phyloP scores from a whole-genome alignment of 2,329 filamentous ascomycete species.

The Fusarium sp. region DNA sequence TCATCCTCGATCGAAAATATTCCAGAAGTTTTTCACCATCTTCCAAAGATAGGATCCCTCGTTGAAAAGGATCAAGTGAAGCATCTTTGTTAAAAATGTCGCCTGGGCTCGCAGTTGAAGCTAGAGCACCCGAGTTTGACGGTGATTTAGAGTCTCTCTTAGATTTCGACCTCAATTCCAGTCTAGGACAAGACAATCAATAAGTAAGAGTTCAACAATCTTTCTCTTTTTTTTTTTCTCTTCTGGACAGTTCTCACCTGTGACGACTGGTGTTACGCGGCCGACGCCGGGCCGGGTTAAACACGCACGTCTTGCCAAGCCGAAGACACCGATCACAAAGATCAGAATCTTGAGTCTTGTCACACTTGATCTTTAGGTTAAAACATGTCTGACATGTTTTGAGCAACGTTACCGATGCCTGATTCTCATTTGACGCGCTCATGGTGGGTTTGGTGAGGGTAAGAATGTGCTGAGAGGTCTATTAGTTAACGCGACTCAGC shows the following conservation, averaged over 20 bases:
- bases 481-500: not conserved
- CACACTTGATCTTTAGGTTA: conserved; percentile 48
- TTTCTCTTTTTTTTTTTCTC: too few species aligned
- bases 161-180: not conserved
- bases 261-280: conserved; percentile 21
- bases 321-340: conserved; percentile 49
- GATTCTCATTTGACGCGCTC: conserved; percentile 1
- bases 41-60: conserved; percentile 27
- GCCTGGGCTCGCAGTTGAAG: not conserved
- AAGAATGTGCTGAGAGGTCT: not conserved
- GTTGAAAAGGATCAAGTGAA: conserved; percentile 40
- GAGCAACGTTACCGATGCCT: conserved; percentile 1
- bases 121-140: not conserved
- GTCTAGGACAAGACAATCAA: fast-evolving
- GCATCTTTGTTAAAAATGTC: conserved; percentile 14
- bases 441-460: conserved; percentile 5
- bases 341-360: conserved; percentile 47
- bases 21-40: conserved; percentile 30
- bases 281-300: conserved; percentile 45
- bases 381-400: conserved; percentile 52
- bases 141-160: conserved; percentile 25
- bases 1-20: conserved; percentile 38
- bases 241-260: conserved; percentile 5
- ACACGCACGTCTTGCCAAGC: conserved; percentile 49
- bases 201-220: not conserved